phyloP scores from a whole-genome alignment of 2,329 filamentous ascomycete species.

The Talaromyces sp. region DNA sequence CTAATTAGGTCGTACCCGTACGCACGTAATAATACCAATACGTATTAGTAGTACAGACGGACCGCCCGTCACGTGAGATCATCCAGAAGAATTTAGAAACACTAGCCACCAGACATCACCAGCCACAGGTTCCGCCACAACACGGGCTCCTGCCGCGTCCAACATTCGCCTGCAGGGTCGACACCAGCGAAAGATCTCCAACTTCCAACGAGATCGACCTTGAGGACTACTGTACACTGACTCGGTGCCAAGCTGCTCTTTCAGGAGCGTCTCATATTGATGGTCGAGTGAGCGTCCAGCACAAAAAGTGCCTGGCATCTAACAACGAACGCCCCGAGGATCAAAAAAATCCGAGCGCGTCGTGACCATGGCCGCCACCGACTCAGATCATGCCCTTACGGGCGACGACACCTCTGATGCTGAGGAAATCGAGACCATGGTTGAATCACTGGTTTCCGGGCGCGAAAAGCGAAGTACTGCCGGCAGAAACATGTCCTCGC shows the following conservation, averaged over 20 bases:
- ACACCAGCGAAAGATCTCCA: background rate
- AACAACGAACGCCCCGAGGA: background rate
- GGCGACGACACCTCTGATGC: slow-evolving; percentile 20
- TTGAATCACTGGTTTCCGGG: slow-evolving; percentile 30
- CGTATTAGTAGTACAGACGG: background rate
- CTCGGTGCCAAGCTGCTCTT: background rate
- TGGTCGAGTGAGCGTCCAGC: background rate
- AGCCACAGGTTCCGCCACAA: background rate
- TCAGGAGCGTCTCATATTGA: background rate
- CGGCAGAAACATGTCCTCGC: slow-evolving; percentile 74
- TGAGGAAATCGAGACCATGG: slow-evolving; percentile 24
- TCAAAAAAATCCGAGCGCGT: background rate
- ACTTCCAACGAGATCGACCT: background rate
- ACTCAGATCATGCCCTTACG: slow-evolving; percentile 23
- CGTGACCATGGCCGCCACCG: slow-evolving; percentile 14
- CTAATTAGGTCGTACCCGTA: background rate
- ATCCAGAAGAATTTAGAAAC: background rate
- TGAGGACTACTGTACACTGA: background rate
- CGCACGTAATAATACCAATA: background rate
- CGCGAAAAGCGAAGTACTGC: slow-evolving; percentile 74
- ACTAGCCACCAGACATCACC: background rate
- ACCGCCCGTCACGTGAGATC: background rate
- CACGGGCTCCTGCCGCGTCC: background rate
- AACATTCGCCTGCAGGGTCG: background rate
- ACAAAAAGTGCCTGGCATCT: background rate